Conservation (phyloP, 2,329 filamentous ascomycete species). For the Epichloe coenophiala region DNA sequence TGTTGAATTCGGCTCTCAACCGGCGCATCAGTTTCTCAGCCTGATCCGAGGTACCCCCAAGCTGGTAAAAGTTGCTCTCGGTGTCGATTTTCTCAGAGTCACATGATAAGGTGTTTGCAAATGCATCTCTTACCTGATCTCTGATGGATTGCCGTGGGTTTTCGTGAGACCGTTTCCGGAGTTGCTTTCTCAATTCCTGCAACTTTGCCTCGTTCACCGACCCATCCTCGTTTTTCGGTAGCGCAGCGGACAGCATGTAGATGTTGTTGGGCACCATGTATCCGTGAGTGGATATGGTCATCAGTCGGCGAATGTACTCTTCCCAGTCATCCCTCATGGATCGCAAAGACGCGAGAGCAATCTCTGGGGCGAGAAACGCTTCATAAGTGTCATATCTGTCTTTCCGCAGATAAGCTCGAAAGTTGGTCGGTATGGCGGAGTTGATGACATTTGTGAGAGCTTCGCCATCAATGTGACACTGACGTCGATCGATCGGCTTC, state of each 20-base stretch:
- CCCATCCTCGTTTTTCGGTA: background rate
- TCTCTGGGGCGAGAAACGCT: conserved; percentile 2
- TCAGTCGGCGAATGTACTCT: conserved; percentile 3
- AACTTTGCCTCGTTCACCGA: conserved; percentile 16
- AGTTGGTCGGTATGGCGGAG: background rate
- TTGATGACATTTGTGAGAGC: background rate
- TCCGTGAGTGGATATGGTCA: conserved; percentile 2
- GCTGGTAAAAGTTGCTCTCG: conserved; percentile 27
- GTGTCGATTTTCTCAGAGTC: conserved; percentile 20
- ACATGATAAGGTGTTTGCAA: conserved; percentile 27
- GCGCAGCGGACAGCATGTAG: background rate
- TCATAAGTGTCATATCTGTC: conserved; percentile 1
- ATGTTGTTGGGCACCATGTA: conserved; percentile 4
- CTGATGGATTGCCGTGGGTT: conserved; percentile 12
- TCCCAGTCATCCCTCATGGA: conserved; percentile 1
- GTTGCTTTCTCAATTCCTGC: conserved; percentile 14
- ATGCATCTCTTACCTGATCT: conserved; percentile 23
- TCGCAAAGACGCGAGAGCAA: background rate
- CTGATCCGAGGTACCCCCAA: conserved; percentile 34
- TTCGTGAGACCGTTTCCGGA: conserved; percentile 7
- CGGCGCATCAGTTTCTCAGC: conserved; percentile 18
- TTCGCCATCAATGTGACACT: conserved; percentile 17
- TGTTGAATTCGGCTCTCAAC: conserved; percentile 33
- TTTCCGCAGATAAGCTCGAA: background rate
- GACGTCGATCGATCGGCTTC: conserved; percentile 19